These are phyloP conservation scores for Aristolochia contorta DNA, from an alignment of 164 flowering plant species.

Conservation along the genomic window DNA sequence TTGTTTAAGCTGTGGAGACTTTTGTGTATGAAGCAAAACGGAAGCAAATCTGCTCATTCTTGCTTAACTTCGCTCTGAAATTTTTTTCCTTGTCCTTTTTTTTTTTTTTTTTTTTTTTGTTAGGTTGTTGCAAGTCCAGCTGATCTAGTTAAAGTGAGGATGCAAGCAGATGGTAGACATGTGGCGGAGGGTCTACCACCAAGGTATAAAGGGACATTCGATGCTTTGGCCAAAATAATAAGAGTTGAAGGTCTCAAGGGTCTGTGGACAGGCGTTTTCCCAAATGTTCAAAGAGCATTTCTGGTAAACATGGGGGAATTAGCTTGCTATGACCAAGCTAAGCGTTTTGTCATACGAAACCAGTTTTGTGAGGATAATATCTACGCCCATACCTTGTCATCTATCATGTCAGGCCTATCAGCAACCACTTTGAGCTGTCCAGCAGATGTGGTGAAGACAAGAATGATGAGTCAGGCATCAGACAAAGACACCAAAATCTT, in stretches of 20 bases:
- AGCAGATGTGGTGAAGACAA: constrained; percentile 87
- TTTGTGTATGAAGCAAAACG: too few relatives aligned
- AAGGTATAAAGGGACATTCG: constrained; percentile 54
- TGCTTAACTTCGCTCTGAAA: too few relatives aligned
- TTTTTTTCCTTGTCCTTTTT: too few relatives aligned
- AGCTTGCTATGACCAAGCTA: constrained; percentile 90
- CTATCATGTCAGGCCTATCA: constrained; percentile 76
- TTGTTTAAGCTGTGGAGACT: too few relatives aligned
- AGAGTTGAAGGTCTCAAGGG: constrained; percentile 54
- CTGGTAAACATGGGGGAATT: constrained; percentile 93
- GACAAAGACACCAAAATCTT: constrained; percentile 20
- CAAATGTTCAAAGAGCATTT: constrained; percentile 79
- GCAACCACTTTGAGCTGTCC: constrained; percentile 91
- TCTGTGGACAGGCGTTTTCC: constrained; percentile 90
- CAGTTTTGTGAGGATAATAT: constrained; percentile 53
- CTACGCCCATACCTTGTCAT: constrained; percentile 73
- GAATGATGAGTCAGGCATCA: constrained; percentile 78
- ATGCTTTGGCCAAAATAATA: constrained; percentile 57
- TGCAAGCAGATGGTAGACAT: constrained; percentile 76
- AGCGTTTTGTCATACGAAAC: constrained; percentile 42
- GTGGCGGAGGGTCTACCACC: constrained; percentile 54
- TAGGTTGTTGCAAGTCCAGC: constrained; percentile 92
- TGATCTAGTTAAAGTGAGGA: constrained; percentile 87
- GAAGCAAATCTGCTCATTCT: too few relatives aligned
- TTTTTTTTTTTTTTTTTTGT: too few relatives aligned